phyloP scores from a whole-genome alignment of 768 basidiomycete genomes.

The Paxillus ammoniavirescens region DNA sequence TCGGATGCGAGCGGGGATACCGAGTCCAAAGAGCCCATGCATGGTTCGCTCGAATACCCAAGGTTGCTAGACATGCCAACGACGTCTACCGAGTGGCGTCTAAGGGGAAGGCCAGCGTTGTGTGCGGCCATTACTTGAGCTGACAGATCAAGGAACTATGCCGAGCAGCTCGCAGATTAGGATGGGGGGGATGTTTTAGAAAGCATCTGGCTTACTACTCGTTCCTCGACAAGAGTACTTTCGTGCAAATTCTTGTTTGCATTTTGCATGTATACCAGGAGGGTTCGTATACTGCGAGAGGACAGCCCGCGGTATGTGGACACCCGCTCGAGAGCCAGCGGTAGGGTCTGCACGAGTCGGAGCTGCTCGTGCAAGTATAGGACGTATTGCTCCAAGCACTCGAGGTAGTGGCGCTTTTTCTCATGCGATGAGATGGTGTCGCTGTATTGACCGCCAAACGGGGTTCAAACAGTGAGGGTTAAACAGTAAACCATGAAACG shows the following conservation, averaged over 20 bases:
- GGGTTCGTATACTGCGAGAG: slow-evolving; percentile 65
- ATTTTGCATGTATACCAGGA: slow-evolving; percentile 70
- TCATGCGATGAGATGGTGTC: slow-evolving; percentile 79
- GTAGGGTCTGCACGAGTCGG: slow-evolving; percentile 44
- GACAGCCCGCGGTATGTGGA: slow-evolving; percentile 52
- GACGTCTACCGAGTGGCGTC: slow-evolving; percentile 32
- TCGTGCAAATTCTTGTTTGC: slow-evolving; percentile 49
- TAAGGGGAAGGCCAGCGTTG: slow-evolving; percentile 20
- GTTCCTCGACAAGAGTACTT: slow-evolving; percentile 53
- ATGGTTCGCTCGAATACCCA: slow-evolving; percentile 3
- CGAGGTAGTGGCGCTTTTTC: slow-evolving; percentile 72
- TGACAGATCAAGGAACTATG: slow-evolving; percentile 31
- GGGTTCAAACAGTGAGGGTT: neutral
- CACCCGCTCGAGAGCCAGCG: slow-evolving; percentile 50
- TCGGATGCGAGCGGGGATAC: slow-evolving; percentile 11
- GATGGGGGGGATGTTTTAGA: too few relatives aligned
- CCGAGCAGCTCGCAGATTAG: neutral
- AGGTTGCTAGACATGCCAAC: slow-evolving; percentile 12
- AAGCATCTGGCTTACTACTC: slow-evolving; percentile 38
- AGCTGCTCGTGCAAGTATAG: slow-evolving; percentile 64
- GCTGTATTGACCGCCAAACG: slow-evolving; percentile 26
- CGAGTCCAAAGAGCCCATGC: slow-evolving; percentile 16
- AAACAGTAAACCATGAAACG: slow-evolving; percentile 17
- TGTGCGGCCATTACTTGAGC: slow-evolving; percentile 27
- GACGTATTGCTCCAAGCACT: slow-evolving; percentile 72